phyloP scores from a whole-genome alignment of 164 flowering plant species.

The Malania oleifera region DNA sequence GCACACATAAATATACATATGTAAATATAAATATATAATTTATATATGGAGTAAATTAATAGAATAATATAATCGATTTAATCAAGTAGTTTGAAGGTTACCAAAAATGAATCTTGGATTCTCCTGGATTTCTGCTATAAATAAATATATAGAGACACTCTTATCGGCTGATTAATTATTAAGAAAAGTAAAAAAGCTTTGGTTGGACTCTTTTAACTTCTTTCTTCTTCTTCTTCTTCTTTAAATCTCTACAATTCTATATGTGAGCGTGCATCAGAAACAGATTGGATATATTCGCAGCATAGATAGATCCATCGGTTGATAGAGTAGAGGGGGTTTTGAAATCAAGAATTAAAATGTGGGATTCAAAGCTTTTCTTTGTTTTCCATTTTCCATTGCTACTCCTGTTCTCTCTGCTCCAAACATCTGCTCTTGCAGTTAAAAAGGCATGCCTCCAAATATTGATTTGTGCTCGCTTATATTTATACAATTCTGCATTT shows the following conservation, averaged over 20 bases:
- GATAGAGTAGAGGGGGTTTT: background rate
- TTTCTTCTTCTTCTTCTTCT: constrained; percentile 6
- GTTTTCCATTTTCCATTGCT: background rate
- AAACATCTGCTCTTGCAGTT: constrained; percentile 19
- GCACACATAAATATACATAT: background rate
- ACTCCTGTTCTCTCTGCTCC: constrained; percentile 9
- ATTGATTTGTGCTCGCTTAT: background rate
- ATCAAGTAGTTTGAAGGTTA: too few species aligned
- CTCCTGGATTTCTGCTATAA: too few species aligned
- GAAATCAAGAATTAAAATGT: constrained; percentile 24
- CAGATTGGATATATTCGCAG: too few species aligned
- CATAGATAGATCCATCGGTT: constrained; percentile 20
- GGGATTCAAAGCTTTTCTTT: constrained; percentile 5
- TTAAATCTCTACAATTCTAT: constrained; percentile 10
- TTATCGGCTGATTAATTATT: too few species aligned
- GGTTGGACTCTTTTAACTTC: background rate
- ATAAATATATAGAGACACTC: too few species aligned
- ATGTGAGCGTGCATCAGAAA: too few species aligned
- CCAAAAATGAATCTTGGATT: too few species aligned
- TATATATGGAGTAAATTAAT: too few species aligned
- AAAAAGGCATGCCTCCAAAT: constrained; percentile 11
- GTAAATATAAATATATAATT: too few species aligned
- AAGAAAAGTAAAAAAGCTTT: too few species aligned
- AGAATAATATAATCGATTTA: too few species aligned
- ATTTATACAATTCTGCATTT: background rate